Conservation (phyloP, 2,329 filamentous ascomycete genomes). For the Aspergillus uvarum region DNA sequence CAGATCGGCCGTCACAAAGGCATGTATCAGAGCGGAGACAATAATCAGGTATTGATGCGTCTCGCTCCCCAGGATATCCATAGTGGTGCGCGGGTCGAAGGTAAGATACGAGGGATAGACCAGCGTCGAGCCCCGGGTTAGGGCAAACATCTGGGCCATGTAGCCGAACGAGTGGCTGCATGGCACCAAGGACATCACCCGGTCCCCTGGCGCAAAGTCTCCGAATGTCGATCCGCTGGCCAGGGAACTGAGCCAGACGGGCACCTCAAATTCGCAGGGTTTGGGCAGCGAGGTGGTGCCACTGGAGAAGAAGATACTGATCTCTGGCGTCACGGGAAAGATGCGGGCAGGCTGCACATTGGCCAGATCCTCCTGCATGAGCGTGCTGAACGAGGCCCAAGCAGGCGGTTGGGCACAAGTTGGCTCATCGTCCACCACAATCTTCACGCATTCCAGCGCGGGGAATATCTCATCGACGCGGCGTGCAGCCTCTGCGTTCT, state of each 20-base stretch:
- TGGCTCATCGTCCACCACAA: background rate
- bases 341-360: no score
- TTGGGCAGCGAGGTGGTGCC: background rate
- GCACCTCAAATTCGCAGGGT: background rate
- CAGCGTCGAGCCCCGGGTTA: background rate
- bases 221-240: background rate
- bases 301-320: background rate
- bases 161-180: background rate
- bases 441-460: background rate
- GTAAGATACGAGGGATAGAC: background rate
- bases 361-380: no score
- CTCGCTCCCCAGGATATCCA: background rate
- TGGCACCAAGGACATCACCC: background rate
- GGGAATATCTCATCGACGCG: background rate
- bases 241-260: background rate
- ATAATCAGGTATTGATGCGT: background rate
- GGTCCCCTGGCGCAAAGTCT: background rate
- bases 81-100: background rate
- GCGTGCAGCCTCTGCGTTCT: background rate
- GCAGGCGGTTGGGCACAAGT: no score
- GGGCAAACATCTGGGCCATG: background rate
- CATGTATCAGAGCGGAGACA: constrained; percentile 1
- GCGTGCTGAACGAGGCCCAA: background rate
- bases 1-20: background rate
- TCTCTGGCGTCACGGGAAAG: background rate